These are phyloP conservation scores for Pseudognaphalium luteoalbum DNA, from an alignment of 129 eudicot species.

Conservation along the genomic window DNA sequence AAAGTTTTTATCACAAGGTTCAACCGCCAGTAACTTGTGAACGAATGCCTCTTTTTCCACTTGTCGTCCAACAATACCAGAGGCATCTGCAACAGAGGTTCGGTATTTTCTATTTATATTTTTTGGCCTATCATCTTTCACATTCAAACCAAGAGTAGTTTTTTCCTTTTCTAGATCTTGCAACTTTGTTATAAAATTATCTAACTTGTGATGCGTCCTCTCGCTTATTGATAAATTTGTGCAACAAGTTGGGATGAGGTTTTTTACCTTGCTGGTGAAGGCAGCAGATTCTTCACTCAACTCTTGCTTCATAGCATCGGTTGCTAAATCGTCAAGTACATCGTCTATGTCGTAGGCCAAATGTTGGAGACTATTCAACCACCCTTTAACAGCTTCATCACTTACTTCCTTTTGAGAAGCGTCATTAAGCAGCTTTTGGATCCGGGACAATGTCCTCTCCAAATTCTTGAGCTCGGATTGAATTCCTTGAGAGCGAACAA, in stretches of 20 bases:
- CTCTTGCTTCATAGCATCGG: neutral
- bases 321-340: neutral
- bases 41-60: too few species aligned
- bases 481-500: neutral
- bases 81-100: constrained; percentile 8
- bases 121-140: neutral
- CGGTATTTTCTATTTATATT: neutral
- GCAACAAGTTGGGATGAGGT: neutral
- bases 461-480: constrained; percentile 1
- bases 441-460: neutral
- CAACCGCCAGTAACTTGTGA: too few species aligned
- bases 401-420: constrained; percentile 10
- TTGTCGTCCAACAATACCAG: too few species aligned
- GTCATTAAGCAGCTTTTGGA: neutral
- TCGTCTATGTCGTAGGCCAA: constrained; percentile 16
- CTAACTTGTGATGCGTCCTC: neutral
- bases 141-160: neutral
- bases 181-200: neutral
- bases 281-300: too few species aligned
- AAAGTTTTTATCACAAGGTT: too few species aligned
- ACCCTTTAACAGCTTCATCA: neutral
- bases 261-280: too few species aligned
- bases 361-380: constrained; percentile 12
- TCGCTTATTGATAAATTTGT: neutral
- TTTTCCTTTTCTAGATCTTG: neutral